phyloP scores from a whole-genome alignment of 148 eudicot genomes.

The Suaeda aralocaspica region DNA sequence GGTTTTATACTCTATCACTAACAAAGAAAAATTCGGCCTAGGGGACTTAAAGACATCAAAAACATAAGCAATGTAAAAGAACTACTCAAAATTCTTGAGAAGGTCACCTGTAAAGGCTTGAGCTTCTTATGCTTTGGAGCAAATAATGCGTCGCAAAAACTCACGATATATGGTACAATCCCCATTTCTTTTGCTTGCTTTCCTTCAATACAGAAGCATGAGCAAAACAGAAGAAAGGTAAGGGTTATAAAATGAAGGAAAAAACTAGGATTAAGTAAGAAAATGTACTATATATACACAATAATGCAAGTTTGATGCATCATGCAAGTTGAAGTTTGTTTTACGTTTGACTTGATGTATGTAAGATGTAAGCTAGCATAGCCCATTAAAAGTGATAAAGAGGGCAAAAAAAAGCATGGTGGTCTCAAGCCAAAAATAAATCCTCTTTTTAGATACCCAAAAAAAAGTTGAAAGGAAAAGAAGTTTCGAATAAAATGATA shows the following conservation, averaged over 20 bases:
- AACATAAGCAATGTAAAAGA: background rate
- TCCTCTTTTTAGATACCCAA: slow-evolving; percentile 3
- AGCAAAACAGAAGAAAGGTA: background rate
- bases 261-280: too few species aligned
- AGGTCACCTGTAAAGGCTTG: slow-evolving; percentile 11
- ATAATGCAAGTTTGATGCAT: too few species aligned
- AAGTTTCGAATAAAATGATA: background rate
- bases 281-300: background rate
- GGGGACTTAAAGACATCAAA: background rate
- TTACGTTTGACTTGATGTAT: background rate
- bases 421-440: slow-evolving; percentile 3
- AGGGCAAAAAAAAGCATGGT: background rate
- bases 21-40: background rate
- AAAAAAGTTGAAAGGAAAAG: background rate
- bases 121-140: background rate
- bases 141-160: background rate
- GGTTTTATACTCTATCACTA: background rate
- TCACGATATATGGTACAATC: background rate
- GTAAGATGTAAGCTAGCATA: background rate
- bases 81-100: background rate
- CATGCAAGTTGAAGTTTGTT: background rate
- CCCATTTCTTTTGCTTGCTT: slow-evolving; percentile 1
- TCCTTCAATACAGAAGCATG: background rate
- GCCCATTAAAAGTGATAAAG: background rate
- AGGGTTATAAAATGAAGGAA: too few species aligned